Conservation (phyloP, 2,329 filamentous ascomycete species). For the Cladosporium sp. region DNA sequence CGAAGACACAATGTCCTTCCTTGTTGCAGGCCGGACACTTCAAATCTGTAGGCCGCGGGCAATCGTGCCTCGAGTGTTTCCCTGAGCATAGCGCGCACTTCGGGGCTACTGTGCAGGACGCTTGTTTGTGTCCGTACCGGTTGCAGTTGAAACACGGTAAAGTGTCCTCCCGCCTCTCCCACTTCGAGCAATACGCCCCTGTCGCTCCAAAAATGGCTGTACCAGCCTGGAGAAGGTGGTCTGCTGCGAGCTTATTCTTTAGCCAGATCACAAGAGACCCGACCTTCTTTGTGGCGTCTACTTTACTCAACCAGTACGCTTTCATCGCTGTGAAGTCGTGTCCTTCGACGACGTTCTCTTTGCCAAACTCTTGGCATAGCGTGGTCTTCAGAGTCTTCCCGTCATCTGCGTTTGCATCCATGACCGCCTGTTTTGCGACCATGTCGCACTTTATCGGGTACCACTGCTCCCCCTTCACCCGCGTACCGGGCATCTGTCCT, state of each 20-base stretch:
- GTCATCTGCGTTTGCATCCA: background rate
- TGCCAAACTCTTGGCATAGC: background rate
- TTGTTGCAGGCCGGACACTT: too few species aligned
- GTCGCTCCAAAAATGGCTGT: too few species aligned
- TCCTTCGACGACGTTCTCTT: background rate
- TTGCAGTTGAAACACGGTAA: background rate
- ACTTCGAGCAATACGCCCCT: background rate
- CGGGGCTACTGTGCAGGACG: background rate
- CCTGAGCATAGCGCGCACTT: too few species aligned
- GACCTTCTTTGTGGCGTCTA: background rate
- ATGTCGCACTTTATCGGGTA: background rate
- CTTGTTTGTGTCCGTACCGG: background rate
- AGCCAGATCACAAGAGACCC: background rate
- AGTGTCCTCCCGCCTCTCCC: background rate
- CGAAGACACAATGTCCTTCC: too few species aligned
- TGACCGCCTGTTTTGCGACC: background rate
- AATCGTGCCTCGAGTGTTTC: too few species aligned
- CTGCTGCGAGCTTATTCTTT: background rate
- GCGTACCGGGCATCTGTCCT: background rate
- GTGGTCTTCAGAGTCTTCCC: background rate
- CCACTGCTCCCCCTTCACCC: background rate
- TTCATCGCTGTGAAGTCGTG: background rate
- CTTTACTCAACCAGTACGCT: background rate
- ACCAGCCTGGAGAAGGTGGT: background rate
- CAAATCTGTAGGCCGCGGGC: too few species aligned